Percentiles rank a stretch among this genome's conserved stretches.
Conservation (phyloP, 768 basidiomycete genomes). For the Inosperma sp. region DNA sequence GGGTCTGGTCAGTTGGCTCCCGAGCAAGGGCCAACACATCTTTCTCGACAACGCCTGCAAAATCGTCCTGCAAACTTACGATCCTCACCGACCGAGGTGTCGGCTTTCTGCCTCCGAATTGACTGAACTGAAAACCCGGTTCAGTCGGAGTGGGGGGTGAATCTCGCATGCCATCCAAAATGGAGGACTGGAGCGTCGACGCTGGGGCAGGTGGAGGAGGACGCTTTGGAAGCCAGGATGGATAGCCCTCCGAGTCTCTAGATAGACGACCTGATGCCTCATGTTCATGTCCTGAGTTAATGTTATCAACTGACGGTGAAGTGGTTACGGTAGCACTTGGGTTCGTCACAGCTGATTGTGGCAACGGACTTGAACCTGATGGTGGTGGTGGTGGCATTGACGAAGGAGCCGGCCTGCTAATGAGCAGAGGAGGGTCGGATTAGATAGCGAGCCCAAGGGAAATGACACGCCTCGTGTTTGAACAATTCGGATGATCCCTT, state of each 20-base stretch:
- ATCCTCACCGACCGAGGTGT: constrained; percentile 81
- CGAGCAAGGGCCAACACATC: constrained; percentile 28
- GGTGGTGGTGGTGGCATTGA: neutral
- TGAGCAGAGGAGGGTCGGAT: neutral
- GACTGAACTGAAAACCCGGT: constrained; percentile 16
- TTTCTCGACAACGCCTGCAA: constrained; percentile 31
- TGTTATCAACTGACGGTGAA: neutral
- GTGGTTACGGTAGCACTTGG: no score
- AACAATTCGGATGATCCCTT: constrained; percentile 7
- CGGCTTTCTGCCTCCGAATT: constrained; percentile 63
- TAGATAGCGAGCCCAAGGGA: neutral
- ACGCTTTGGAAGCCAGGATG: constrained; percentile 78
- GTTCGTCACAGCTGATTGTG: neutral
- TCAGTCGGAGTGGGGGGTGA: constrained; percentile 29
- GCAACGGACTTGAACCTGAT: neutral
- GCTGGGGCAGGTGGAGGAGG: constrained; percentile 74
- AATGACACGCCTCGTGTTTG: constrained; percentile 2
- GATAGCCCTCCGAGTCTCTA: constrained; percentile 61
- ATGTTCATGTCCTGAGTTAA: neutral
- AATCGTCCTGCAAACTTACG: constrained; percentile 59
- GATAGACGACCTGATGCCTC: constrained; percentile 12
- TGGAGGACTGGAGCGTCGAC: constrained; percentile 61
- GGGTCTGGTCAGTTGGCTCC: constrained; percentile 50
- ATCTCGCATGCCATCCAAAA: constrained; percentile 29
- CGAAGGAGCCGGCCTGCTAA: neutral